These are phyloP conservation scores for Tetraselmis chui DNA, from an alignment of 139 green algal species.

Conservation along the genomic window DNA sequence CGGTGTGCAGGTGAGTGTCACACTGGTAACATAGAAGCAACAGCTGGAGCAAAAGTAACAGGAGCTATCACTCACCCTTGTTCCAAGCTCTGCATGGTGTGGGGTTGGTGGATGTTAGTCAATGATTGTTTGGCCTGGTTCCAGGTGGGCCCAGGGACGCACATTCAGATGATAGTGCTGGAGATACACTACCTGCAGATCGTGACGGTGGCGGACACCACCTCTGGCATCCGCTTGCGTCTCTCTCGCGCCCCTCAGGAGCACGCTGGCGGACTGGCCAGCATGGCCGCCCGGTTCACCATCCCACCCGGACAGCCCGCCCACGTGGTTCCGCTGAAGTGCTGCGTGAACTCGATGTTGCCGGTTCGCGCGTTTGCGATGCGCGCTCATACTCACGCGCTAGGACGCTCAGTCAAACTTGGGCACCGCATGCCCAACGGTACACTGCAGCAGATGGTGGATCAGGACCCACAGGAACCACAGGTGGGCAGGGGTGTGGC, in stretches of 20 bases:
- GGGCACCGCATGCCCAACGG: neutral
- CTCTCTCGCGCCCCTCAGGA: neutral
- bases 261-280: constrained; percentile 1
- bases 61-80: too few relatives aligned
- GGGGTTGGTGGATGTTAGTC: too few relatives aligned
- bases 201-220: neutral
- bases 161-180: constrained; percentile 5
- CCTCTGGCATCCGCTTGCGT: neutral
- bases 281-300: constrained; percentile 1
- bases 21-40: too few relatives aligned
- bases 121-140: too few relatives aligned
- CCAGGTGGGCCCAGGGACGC: constrained; percentile 5
- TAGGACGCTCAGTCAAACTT: constrained; percentile 53
- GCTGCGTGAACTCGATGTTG: constrained; percentile 70
- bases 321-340: constrained; percentile 55
- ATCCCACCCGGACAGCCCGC: constrained; percentile 3
- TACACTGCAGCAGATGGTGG: constrained; percentile 6
- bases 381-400: constrained; percentile 76
- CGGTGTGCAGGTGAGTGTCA: constrained; percentile 46
- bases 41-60: too few relatives aligned
- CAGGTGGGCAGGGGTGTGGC: constrained; percentile 20
- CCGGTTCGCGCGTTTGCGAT: constrained; percentile 66
- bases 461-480: constrained; percentile 31
- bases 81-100: too few relatives aligned
- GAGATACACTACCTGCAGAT: constrained; percentile 19